Conservation (phyloP, 768 basidiomycete species). For the Serpula lacrymans region DNA sequence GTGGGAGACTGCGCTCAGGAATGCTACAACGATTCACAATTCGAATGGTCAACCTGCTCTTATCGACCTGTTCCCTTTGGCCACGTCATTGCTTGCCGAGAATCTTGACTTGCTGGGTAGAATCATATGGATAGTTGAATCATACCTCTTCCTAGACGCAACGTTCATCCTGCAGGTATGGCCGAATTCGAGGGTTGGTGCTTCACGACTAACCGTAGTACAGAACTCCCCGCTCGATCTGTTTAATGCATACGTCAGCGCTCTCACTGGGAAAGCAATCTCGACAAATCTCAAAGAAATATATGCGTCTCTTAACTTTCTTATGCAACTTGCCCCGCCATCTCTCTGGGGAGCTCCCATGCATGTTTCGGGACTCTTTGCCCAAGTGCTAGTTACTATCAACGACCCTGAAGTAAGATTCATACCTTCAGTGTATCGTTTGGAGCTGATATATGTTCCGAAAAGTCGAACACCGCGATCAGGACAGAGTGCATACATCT, state of each 20-base stretch:
- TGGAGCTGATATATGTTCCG: conserved; percentile 4
- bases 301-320: conserved; percentile 53
- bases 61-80: conserved; percentile 62
- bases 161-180: conserved; percentile 57
- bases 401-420: conserved; percentile 62
- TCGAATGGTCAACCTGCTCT: conserved; percentile 48
- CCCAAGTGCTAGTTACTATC: conserved; percentile 53
- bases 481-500: conserved; percentile 68
- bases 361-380: conserved; percentile 73
- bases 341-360: conserved; percentile 69
- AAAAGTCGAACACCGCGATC: conserved; percentile 27
- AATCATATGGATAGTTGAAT: conserved; percentile 64
- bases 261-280: conserved; percentile 47
- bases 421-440: too few relatives aligned
- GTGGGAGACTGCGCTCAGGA: conserved; percentile 71
- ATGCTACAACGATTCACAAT: conserved; percentile 51
- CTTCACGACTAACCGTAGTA: conserved; percentile 1
- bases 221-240: conserved; percentile 56
- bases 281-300: conserved; percentile 59
- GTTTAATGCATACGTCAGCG: conserved; percentile 52
- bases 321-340: conserved; percentile 63
- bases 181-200: neutral
- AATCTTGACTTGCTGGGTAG: conserved; percentile 77
- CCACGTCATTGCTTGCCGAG: conserved; percentile 53
- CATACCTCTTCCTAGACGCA: conserved; percentile 76